phyloP scores from a whole-genome alignment of 805 yeast species.

The Yamadazyma laniorum region DNA sequence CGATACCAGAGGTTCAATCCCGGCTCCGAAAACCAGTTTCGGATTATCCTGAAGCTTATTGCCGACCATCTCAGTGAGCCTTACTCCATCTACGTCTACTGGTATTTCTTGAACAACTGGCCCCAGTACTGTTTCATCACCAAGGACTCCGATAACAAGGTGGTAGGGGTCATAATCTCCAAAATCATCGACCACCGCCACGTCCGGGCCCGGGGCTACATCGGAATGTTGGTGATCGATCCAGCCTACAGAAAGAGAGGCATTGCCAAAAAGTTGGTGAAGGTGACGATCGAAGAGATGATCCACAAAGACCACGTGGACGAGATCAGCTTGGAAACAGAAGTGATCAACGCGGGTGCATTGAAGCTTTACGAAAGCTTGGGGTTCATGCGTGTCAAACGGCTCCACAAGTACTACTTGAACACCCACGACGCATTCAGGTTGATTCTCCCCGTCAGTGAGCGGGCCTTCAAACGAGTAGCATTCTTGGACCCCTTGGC shows the following conservation, averaged over 20 bases:
- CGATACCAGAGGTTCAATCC: constrained; percentile 24
- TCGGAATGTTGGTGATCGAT: constrained; percentile 92
- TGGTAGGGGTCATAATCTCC: constrained; percentile 84
- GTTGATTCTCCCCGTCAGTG: constrained; percentile 75
- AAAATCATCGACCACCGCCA: constrained; percentile 76
- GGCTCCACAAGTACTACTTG: constrained; percentile 82
- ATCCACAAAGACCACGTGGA: constrained; percentile 60
- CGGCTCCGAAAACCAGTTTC: constrained; percentile 39
- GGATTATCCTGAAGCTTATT: constrained; percentile 55
- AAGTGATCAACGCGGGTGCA: constrained; percentile 75
- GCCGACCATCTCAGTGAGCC: constrained; percentile 85
- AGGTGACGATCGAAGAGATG: constrained; percentile 63
- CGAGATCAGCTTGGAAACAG: constrained; percentile 92
- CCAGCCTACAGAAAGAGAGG: constrained; percentile 71
- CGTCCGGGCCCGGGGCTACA: constrained; percentile 80
- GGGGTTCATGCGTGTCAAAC: constrained; percentile 71
- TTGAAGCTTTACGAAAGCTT: constrained; percentile 65
- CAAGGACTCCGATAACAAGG: constrained; percentile 29
- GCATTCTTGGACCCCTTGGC: constrained; percentile 22
- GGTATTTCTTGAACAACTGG: constrained; percentile 88
- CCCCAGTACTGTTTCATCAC: constrained; percentile 78
- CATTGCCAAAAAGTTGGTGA: constrained; percentile 73
- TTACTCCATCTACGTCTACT: constrained; percentile 87
- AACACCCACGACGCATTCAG: constrained; percentile 93
- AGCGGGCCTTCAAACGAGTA: constrained; percentile 46